Evolutionary conservation across 352 stramenopile species (phyloP).

Genomic region (Globisporangium takayamanum): DNA sequence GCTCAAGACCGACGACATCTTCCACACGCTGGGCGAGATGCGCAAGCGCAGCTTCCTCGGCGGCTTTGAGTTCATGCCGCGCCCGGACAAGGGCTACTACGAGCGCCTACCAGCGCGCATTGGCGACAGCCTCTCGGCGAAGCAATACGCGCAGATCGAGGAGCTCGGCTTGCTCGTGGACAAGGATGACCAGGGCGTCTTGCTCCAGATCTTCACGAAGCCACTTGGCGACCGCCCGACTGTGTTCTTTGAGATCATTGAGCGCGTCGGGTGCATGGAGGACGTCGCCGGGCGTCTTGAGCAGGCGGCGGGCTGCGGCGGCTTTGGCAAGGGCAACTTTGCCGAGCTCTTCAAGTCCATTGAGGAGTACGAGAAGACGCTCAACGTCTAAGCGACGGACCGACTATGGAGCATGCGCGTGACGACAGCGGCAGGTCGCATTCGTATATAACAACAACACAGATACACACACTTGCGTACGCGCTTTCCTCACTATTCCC

Average conservation of each 20-base stretch:
- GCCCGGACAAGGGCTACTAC: conserved; percentile 89
- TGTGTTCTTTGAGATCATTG: conserved; percentile 91
- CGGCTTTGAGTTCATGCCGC: conserved; percentile 85
- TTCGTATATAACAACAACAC: conserved; percentile 1
- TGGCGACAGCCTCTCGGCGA: conserved; percentile 63
- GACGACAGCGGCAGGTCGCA: no score
- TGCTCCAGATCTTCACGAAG: conserved; percentile 92
- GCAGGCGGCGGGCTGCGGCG: conserved; percentile 74
- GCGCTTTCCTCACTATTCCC: no score
- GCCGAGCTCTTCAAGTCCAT: conserved; percentile 91
- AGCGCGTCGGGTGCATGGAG: conserved; percentile 87
- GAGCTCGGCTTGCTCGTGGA: conserved; percentile 92
- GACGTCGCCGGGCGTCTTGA: conserved; percentile 65
- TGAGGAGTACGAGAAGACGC: conserved; percentile 84
- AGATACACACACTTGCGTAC: neutral
- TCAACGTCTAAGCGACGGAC: conserved; percentile 53
- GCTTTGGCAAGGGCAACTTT: conserved; percentile 93
- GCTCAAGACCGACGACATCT: conserved; percentile 96
- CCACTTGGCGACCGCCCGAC: conserved; percentile 82
- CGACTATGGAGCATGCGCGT: neutral
- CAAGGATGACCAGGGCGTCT: conserved; percentile 92
- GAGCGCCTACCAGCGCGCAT: conserved; percentile 79
- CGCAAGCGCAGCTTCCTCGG: conserved; percentile 61
- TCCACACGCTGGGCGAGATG: conserved; percentile 88
- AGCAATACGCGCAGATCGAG: conserved; percentile 90